Percentiles rank a stretch among this genome's conserved stretches.
phyloP scores from a whole-genome alignment of 2,329 filamentous ascomycete genomes.

The Trichoderma simmonsii region DNA sequence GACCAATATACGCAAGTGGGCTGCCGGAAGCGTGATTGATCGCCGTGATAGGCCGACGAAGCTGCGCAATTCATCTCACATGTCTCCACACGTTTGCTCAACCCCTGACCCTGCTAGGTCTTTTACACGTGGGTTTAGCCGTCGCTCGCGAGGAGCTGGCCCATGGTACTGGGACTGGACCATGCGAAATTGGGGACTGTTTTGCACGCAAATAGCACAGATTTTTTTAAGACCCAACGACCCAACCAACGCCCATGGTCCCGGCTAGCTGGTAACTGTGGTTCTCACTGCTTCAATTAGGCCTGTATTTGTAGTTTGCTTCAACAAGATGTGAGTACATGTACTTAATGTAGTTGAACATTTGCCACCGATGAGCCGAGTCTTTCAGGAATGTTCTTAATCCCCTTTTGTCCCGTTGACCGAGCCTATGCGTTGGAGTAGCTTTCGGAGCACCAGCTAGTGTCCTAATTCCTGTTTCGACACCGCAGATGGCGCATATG shows the following conservation, averaged over 20 bases:
- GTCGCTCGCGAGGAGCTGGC: background rate
- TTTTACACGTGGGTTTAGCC: slow-evolving; percentile 1
- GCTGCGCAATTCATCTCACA: background rate
- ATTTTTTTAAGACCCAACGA: background rate
- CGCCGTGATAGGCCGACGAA: background rate
- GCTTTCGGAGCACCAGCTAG: background rate
- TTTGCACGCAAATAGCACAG: background rate
- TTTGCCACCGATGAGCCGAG: background rate
- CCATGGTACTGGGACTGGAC: slow-evolving; percentile 4
- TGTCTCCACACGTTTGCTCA: background rate
- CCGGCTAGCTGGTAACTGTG: background rate
- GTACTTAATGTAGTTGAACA: background rate
- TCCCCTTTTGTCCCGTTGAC: background rate
- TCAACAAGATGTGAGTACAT: background rate
- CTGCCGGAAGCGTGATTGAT: background rate
- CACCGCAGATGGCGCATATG: background rate
- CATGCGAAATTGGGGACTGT: background rate
- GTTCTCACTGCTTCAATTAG: background rate
- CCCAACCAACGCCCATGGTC: background rate
- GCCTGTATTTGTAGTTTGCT: background rate
- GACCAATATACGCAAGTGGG: background rate
- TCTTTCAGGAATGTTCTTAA: background rate
- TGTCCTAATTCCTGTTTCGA: background rate
- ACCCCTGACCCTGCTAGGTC: background rate
- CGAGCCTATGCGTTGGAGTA: background rate